Percentiles rank a stretch among this genome's conserved stretches.
phyloP scores from a whole-genome alignment of 495 filamentous ascomycete species.

The Tuber microsphaerosporum region DNA sequence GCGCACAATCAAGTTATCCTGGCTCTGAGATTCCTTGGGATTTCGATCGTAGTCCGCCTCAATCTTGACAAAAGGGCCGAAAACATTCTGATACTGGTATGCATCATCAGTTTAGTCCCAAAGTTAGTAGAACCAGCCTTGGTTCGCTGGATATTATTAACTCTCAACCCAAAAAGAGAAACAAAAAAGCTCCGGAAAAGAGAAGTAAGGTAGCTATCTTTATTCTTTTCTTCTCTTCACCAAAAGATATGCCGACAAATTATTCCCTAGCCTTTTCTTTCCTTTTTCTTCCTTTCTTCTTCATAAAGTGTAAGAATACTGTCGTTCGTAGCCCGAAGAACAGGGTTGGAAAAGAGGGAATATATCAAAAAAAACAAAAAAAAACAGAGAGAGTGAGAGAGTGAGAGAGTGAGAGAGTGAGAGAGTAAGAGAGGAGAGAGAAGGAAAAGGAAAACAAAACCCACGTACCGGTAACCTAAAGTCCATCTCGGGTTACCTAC shows the following conservation, averaged over 20 bases:
- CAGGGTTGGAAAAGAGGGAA: not conserved
- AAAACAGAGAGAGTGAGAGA: too few species aligned
- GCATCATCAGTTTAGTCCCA: constrained; percentile 62
- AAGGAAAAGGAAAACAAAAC: not conserved
- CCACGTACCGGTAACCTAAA: not conserved
- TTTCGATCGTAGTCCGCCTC: constrained; percentile 99
- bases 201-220: not conserved
- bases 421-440: not conserved
- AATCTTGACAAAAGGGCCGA: constrained; percentile 96
- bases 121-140: not conserved
- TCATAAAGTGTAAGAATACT: too few species aligned
- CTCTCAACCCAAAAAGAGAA: not conserved
- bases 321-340: too few species aligned
- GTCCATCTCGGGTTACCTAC: not conserved
- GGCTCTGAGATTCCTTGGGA: constrained; percentile 94
- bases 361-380: too few species aligned
- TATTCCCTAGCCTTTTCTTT: not conserved
- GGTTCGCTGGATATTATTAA: constrained; percentile 4
- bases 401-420: too few species aligned
- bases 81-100: constrained; percentile 98
- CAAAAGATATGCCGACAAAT: not conserved
- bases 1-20: constrained; percentile 84
- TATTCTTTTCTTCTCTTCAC: not conserved
- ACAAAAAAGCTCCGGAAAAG: not conserved
- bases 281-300: not conserved